Evolutionary conservation across 495 filamentous ascomycete genomes (phyloP).

Genomic region (Neurospora hispaniola): DNA sequence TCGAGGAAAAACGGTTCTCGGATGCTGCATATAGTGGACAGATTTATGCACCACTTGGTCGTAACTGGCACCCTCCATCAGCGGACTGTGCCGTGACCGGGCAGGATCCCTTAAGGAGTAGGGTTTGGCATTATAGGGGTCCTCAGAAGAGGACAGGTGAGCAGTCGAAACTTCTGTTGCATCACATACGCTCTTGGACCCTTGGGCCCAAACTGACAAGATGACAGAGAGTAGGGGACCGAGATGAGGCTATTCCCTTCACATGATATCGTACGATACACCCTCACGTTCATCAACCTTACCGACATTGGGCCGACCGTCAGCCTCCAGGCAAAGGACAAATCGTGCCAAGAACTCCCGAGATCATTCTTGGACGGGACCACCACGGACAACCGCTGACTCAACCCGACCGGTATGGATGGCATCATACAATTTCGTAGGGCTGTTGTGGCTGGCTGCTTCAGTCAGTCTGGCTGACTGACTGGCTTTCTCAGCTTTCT

Average conservation of each 20-base stretch:
- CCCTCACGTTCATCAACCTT: not conserved
- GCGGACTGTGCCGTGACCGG: not conserved
- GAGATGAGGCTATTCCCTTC: not conserved
- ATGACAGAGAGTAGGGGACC: not conserved
- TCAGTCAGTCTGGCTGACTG: not conserved
- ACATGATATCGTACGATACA: not conserved
- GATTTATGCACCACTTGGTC: not conserved
- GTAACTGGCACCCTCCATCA: not conserved
- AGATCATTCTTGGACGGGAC: not conserved
- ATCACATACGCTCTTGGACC: not conserved
- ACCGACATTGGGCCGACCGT: not conserved
- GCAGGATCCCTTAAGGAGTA: not conserved
- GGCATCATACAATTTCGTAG: not conserved
- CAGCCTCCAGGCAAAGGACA: not conserved
- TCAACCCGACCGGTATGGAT: not conserved
- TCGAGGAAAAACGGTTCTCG: not conserved
- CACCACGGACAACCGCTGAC: not conserved
- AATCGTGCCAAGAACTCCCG: not conserved
- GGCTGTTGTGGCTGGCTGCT: not conserved
- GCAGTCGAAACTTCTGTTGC: not conserved
- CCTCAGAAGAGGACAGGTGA: not conserved
- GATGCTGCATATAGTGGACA: not conserved
- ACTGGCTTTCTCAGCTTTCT: not conserved
- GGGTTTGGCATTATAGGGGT: not conserved
- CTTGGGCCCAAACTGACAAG: not conserved